Evolutionary conservation across 1,284 basidiomycete species (phyloP).

Genomic region (Rhodotorula glutinis): DNA sequence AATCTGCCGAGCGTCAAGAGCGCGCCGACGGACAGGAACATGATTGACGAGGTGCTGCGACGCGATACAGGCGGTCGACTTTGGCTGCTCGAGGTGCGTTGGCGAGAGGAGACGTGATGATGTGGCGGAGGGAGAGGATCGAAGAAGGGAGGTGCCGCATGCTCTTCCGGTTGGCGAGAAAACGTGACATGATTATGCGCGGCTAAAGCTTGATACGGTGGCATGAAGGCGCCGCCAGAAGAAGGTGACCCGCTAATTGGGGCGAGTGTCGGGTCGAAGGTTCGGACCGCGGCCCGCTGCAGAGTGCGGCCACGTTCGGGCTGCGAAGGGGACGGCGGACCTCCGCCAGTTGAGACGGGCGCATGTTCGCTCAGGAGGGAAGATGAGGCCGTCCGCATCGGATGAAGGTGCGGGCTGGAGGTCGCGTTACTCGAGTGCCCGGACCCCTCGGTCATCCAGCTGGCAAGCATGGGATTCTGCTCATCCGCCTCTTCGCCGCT

Average conservation of each 20-base stretch:
- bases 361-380: not conserved
- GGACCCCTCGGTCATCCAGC: conserved; percentile 63
- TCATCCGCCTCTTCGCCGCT: conserved; percentile 51
- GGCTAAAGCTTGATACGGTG: not conserved
- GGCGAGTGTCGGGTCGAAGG: conserved; percentile 21
- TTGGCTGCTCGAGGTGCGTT: conserved; percentile 22
- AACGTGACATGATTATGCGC: conserved; percentile 21
- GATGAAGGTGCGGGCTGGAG: not conserved
- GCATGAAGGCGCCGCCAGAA: not conserved
- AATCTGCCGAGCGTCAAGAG: conserved; percentile 28
- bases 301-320: conserved; percentile 34
- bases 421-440: not conserved
- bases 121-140: not conserved
- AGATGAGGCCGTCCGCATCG: not conserved
- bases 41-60: conserved; percentile 16
- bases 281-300: not conserved
- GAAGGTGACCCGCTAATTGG: conserved; percentile 26
- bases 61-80: conserved; percentile 29
- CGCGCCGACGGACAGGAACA: conserved; percentile 35
- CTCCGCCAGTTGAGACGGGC: not conserved
- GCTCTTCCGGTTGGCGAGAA: not conserved
- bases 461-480: conserved; percentile 60
- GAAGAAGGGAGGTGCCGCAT: not conserved
- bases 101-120: not conserved
- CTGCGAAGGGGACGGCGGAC: conserved; percentile 18